A percentile compares a stretch with the other conserved stretches of the same genome.
These are phyloP conservation scores for Starmerella bombicola DNA, from an alignment of 805 yeast genomes.

Conservation along the genomic window DNA sequence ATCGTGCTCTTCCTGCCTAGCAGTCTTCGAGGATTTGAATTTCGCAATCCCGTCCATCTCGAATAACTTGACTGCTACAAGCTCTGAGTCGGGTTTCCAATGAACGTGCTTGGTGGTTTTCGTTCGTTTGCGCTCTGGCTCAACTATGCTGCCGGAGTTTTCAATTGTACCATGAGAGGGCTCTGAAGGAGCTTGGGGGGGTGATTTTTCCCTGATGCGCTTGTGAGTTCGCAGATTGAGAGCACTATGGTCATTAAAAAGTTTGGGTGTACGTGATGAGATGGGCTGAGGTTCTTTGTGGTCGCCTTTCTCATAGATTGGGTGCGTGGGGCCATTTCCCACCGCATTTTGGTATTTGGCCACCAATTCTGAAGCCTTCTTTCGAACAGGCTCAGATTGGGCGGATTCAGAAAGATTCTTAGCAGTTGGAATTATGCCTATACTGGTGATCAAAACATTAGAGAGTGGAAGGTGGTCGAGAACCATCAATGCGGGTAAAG, in stretches of 20 bases:
- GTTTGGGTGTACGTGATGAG: slow-evolving; percentile 7
- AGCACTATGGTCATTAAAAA: slow-evolving; percentile 11
- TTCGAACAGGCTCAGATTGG: not conserved
- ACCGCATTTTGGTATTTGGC: slow-evolving; percentile 3
- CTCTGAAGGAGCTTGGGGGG: not conserved
- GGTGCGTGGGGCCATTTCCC: too few relatives aligned
- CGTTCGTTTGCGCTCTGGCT: slow-evolving; percentile 15
- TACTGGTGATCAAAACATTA: slow-evolving; percentile 7
- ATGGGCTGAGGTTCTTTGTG: too few relatives aligned
- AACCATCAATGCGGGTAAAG: slow-evolving; percentile 11
- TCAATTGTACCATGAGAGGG: not conserved
- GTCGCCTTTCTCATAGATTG: too few relatives aligned
- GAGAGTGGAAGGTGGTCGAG: slow-evolving; percentile 8
- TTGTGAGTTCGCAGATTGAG: slow-evolving; percentile 14
- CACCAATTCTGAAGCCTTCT: not conserved
- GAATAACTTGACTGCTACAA: slow-evolving; percentile 26
- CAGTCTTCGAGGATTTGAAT: slow-evolving; percentile 19
- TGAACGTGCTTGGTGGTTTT: slow-evolving; percentile 22
- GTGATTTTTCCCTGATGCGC: slow-evolving; percentile 8
- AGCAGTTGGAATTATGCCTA: slow-evolving; percentile 4
- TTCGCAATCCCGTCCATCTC: slow-evolving; percentile 22
- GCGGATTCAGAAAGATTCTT: not conserved
- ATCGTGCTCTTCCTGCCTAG: slow-evolving; percentile 17
- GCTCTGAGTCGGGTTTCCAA: slow-evolving; percentile 27
- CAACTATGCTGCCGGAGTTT: not conserved